Evolutionary conservation across 257 asterid genomes (phyloP), one percentile per base, ranked within the genome.

Genomic region (Catharanthus roseus): DNA sequence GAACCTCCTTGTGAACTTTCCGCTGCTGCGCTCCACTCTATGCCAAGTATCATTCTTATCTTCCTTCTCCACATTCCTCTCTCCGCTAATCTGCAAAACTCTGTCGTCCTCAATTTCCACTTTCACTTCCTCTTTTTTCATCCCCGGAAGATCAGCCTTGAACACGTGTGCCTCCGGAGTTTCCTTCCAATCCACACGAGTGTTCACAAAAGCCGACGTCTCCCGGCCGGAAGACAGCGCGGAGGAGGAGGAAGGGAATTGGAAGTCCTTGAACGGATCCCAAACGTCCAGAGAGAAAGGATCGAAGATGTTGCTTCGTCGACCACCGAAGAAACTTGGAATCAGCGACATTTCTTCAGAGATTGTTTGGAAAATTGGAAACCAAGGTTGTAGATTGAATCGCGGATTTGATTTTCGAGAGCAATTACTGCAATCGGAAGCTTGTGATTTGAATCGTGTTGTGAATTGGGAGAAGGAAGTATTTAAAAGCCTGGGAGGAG

Each of bases 21-120:
- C 77, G 36, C 73, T 74, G 63, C 73, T 67, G 39, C 77, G 62
- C 62, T 74, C 77, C 16, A 74, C 73, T 13, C 73, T 23, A 33
- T 74, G 77, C 73, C 77, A 74, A 0, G 62, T 74, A 4, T 74
- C 77, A 2, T 67, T 74, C 68, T 55, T 74, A 9, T 74, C 77
- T 49, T 74, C 72, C 13, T 74, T 74, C 77, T 74, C 72, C 68
- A 74, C 77, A 3, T 16, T 74, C 77, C 77, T 74, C 69, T 74
- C 77, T 3, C 77, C 77, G n/a, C 62, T 74, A 1, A 74, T 67
- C 68, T 42, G 68, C 31, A 74, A 18, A 26, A 56, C 68, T 4
- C 69, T 53, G 10, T 49, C 71, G 33, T 50, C 77, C 38, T 36
- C 77, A 29, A 72, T 72, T 23, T 72, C 77, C 19, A 72, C 77